Percentiles rank a stretch among this genome's conserved stretches.
Evolutionary conservation across 2,329 filamentous ascomycete genomes (phyloP).

Genomic region (Elsinoe perseae): DNA sequence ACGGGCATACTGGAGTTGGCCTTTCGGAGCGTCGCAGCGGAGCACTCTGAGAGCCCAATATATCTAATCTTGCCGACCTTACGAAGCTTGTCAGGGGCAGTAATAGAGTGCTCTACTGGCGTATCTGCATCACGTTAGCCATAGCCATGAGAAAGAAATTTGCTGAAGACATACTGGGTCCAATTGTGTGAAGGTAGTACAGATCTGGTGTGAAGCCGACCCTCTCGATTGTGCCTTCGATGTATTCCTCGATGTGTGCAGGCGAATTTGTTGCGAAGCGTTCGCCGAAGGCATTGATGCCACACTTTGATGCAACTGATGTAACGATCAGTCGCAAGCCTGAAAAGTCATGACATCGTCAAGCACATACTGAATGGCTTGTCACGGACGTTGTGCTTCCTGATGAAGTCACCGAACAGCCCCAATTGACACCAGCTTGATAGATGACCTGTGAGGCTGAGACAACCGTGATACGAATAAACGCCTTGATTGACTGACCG

Average conservation of each 20-base stretch:
- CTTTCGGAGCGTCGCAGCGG: slow-evolving; percentile 41
- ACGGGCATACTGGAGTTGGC: slow-evolving; percentile 32
- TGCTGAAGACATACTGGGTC: slow-evolving; percentile 19
- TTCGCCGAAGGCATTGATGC: slow-evolving; percentile 34
- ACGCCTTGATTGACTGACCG: not conserved
- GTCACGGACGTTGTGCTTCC: slow-evolving; percentile 44
- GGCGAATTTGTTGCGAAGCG: slow-evolving; percentile 38
- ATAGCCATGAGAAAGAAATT: no score
- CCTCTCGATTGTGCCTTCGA: slow-evolving; percentile 44
- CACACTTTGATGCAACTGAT: slow-evolving; percentile 42
- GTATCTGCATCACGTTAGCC: slow-evolving; percentile 29
- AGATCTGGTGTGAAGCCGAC: slow-evolving; percentile 41
- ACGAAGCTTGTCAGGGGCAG: slow-evolving; percentile 41
- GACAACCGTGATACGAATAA: not conserved
- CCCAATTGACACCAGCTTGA: slow-evolving; percentile 43
- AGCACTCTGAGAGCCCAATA: slow-evolving; percentile 44
- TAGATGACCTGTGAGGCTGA: slow-evolving; percentile 36
- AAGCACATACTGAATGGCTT: slow-evolving; percentile 42
- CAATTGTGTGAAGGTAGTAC: slow-evolving; percentile 38
- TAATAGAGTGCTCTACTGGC: slow-evolving; percentile 42
- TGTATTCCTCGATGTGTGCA: slow-evolving; percentile 41
- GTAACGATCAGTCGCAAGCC: not conserved
- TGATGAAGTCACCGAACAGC: slow-evolving; percentile 44
- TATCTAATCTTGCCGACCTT: slow-evolving; percentile 44
- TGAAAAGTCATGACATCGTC: no score